phyloP scores from a whole-genome alignment of 805 yeast species.

The Cyberlindnera maclurae region DNA sequence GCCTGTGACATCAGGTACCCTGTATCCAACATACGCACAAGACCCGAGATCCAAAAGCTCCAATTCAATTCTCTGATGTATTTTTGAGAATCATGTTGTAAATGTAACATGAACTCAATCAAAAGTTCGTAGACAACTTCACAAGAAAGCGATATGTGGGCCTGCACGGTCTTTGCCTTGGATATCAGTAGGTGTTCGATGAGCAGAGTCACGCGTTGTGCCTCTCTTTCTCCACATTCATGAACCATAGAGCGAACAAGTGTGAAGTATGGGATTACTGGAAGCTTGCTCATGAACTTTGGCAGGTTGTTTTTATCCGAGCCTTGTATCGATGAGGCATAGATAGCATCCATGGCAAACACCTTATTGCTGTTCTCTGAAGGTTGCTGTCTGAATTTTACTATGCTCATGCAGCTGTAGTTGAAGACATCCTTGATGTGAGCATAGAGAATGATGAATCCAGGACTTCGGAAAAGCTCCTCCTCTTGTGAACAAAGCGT shows the following conservation, averaged over 20 bases:
- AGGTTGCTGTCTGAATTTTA: conserved; percentile 12
- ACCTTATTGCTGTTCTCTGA: not conserved
- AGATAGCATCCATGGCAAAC: not conserved
- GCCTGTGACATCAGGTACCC: conserved; percentile 56
- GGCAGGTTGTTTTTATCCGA: conserved; percentile 1
- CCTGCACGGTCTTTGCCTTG: conserved; percentile 15
- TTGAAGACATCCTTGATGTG: conserved; percentile 19
- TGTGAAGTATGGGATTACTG: conserved; percentile 6
- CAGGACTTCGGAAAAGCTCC: conserved; percentile 15
- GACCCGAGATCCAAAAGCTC: conserved; percentile 68
- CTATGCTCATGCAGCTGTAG: conserved; percentile 15
- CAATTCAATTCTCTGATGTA: conserved; percentile 41
- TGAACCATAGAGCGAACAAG: conserved; percentile 5
- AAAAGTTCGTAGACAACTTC: conserved; percentile 36
- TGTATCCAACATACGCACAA: conserved; percentile 51
- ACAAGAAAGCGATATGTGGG: conserved; percentile 32
- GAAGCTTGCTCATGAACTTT: conserved; percentile 6
- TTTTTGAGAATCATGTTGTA: conserved; percentile 11
- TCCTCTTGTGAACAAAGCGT: conserved; percentile 3
- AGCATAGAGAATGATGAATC: conserved; percentile 18
- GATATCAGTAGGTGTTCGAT: conserved; percentile 4
- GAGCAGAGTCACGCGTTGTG: not conserved
- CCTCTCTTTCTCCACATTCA: conserved; percentile 4
- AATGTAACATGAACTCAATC: conserved; percentile 18
- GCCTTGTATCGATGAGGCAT: not conserved